Base-by-base conservation (phyloP, 257 asterid genomes). In the Fraxinus excelsior region DNA sequence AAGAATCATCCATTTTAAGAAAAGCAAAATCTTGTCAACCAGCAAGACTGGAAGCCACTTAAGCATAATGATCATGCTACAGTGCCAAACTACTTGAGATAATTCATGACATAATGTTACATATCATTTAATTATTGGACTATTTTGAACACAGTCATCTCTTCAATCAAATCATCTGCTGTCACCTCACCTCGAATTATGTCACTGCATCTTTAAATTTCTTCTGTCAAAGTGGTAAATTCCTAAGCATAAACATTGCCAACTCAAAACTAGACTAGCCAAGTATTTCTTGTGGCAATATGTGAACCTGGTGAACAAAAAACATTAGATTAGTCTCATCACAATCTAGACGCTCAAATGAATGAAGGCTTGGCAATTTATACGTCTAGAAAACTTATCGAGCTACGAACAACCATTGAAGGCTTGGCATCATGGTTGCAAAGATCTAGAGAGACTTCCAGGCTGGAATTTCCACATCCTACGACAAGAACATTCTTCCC, bases 391-490 rank as follows among this genome's bases (percentile, higher is more conserved):
- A 65, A 29, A 79, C 86, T 72, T 68, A 83, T 77, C 62, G 83
- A 72, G 60, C 70, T 71, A 28, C 84, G 79, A 3, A 75, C 83
- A 1, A 76, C 82, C 23, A 83, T 66, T 19, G 84, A 80, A 31
- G 83, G 82, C 56, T 70, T 79, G n/a, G 86, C 86, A 76, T 74
- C 74, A 34, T 74, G 78, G 3, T 83, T 83, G 58, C 82, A 73
- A 46, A 83, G 84, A 74, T 83, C 86, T 37, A 83, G 73, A 26
- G 76, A 76, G 28, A 83, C 74, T 74, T 83, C 84, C 84, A 83
- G 76, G 67, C 86, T 81, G 1, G 83, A 83, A 74, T 83, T 79
- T 8, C 86, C 83, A 82, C 79, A 82, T 23, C 86, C 86, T 19
- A 82, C 83, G 8, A 82, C 83, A 67, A 82, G 62, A 53, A 82